A percentile compares a stretch with the other conserved stretches of the same genome.
phyloP scores from a whole-genome alignment of 306 rosid genomes.

The Rosa chinensis region DNA sequence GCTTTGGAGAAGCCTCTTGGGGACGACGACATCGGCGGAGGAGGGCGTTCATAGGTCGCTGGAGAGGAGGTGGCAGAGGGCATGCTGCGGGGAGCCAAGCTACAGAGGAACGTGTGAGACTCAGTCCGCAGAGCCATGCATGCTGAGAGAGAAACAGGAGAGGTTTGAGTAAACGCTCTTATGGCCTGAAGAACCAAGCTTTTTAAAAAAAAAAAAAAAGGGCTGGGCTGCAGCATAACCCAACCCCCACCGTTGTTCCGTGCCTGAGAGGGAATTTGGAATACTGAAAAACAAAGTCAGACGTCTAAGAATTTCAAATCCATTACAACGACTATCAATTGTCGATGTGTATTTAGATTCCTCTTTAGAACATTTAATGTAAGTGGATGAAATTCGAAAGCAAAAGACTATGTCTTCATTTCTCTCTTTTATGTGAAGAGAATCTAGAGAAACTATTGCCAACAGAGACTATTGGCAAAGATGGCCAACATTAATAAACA shows the following conservation, averaged over 20 bases:
- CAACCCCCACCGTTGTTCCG: no score
- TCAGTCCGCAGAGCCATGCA: no score
- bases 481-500: slow-evolving; percentile 26
- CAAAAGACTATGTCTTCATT: neutral
- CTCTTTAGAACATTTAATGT: neutral
- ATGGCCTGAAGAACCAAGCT: no score
- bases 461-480: neutral
- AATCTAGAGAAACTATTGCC: neutral
- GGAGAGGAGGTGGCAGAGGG: no score
- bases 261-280: slow-evolving; percentile 4
- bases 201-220: no score
- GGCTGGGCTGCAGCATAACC: no score
- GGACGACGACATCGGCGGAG: neutral
- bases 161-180: no score
- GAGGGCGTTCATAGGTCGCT: no score
- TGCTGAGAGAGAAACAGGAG: no score
- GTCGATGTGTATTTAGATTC: slow-evolving; percentile 6
- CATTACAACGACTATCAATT: neutral
- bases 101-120: no score
- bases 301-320: slow-evolving; percentile 9
- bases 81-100: no score
- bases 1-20: neutral
- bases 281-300: neutral
- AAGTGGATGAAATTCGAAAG: neutral
- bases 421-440: neutral